phyloP scores from a whole-genome alignment of 441 rosid genomes.

The Breynia disticha region DNA sequence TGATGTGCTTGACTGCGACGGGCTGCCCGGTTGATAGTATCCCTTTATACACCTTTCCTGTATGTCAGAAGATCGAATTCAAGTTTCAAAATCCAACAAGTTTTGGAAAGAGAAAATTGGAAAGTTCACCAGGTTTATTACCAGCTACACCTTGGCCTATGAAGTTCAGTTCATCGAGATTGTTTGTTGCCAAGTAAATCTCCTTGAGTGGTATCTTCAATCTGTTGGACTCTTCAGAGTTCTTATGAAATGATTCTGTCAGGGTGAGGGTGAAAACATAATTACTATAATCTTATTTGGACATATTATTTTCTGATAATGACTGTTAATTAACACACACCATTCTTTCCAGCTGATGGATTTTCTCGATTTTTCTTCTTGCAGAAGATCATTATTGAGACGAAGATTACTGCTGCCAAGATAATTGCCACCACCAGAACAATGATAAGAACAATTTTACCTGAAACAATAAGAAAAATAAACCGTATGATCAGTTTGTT shows the following conservation, averaged over 20 bases:
- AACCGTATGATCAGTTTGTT: not conserved
- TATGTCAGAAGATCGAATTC: not conserved
- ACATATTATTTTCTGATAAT: not conserved
- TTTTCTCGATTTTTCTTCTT: conserved; percentile 9
- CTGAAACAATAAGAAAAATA: conserved; percentile 17
- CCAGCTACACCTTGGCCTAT: conserved; percentile 60
- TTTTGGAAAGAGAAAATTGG: not conserved
- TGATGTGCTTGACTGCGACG: conserved; percentile 51
- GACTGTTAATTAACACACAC: conserved; percentile 11
- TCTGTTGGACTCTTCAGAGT: conserved; percentile 15
- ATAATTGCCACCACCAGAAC: conserved; percentile 18
- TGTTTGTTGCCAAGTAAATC: conserved; percentile 41
- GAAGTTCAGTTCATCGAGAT: conserved; percentile 36
- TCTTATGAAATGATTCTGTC: conserved; percentile 16
- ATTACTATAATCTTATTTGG: not conserved
- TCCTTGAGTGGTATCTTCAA: conserved; percentile 32
- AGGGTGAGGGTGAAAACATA: conserved; percentile 1
- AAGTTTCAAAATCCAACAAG: too few species aligned
- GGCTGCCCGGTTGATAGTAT: conserved; percentile 29
- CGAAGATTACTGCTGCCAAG: conserved; percentile 14
- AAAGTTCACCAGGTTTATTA: conserved; percentile 13
- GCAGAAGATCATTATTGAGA: conserved; percentile 22
- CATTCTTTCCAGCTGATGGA: conserved; percentile 15
- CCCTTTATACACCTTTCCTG: conserved; percentile 58
- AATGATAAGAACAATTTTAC: conserved; percentile 22